phyloP scores from a whole-genome alignment of 345 rosid genomes.

The Trapa incisa region DNA sequence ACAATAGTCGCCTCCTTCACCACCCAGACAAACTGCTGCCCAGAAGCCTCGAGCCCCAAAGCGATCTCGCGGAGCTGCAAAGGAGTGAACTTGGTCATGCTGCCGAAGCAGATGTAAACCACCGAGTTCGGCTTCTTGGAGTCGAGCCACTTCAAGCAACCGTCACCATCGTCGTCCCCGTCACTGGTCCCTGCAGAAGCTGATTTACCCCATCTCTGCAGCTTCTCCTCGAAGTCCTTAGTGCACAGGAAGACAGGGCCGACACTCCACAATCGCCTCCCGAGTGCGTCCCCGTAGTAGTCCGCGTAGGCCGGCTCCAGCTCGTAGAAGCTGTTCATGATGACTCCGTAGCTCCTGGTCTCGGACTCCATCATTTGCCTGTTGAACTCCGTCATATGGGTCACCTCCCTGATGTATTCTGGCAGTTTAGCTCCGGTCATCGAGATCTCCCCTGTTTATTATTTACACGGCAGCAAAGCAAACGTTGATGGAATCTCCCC shows the following conservation, averaged over 20 bases:
- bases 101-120: constrained; percentile 45
- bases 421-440: constrained; percentile 13
- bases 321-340: constrained; percentile 32
- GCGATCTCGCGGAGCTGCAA: constrained; percentile 35
- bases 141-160: constrained; percentile 44
- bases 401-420: not conserved
- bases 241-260: constrained; percentile 28
- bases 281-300: constrained; percentile 8
- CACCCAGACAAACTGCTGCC: constrained; percentile 43
- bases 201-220: constrained; percentile 22
- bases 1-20: constrained; percentile 16
- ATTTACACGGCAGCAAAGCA: too few relatives aligned
- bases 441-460: constrained; percentile 12
- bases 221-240: constrained; percentile 23
- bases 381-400: not conserved
- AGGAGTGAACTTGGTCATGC: constrained; percentile 14
- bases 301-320: constrained; percentile 25
- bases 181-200: too few relatives aligned
- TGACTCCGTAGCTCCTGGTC: constrained; percentile 18
- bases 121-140: constrained; percentile 36
- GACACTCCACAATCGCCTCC: constrained; percentile 13
- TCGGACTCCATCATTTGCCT: constrained; percentile 9
- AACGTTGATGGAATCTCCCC: not conserved
- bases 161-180: constrained; percentile 16
- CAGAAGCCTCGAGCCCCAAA: constrained; percentile 37